These are phyloP conservation scores for Bretschneidera sinensis DNA, from an alignment of 345 rosid species.

Conservation along the genomic window DNA sequence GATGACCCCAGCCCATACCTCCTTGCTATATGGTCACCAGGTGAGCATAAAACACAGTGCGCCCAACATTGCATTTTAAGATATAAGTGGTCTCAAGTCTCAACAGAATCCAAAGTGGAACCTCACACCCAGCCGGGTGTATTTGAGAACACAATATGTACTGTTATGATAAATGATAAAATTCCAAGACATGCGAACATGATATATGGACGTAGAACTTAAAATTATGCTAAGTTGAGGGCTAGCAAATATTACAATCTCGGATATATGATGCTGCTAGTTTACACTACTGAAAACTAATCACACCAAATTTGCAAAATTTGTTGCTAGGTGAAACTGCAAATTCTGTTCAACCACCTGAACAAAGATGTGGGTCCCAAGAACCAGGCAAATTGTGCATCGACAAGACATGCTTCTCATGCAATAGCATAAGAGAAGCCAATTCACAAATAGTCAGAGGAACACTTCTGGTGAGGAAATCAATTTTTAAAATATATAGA, in stretches of 20 bases:
- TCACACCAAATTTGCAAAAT: conserved; percentile 6
- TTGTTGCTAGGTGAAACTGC: conserved; percentile 77
- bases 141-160: background rate
- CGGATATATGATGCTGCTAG: too few species aligned
- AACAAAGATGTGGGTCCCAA: conserved; percentile 42
- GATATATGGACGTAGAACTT: too few species aligned
- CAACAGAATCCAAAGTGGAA: background rate
- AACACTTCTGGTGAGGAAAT: conserved; percentile 69
- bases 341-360: conserved; percentile 55
- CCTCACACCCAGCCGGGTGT: conserved; percentile 1
- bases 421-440: conserved; percentile 68
- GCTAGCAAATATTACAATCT: too few species aligned
- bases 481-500: background rate
- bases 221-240: too few species aligned
- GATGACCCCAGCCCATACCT: conserved; percentile 96
- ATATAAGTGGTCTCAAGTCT: too few species aligned
- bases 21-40: conserved; percentile 94
- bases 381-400: conserved; percentile 53
- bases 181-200: background rate
- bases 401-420: conserved; percentile 63
- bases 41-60: conserved; percentile 32
- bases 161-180: background rate
- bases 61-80: background rate
- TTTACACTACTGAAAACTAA: background rate
- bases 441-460: conserved; percentile 74